A percentile compares a stretch with the other conserved stretches of the same genome.
Evolutionary conservation across 202 grass and related monocot species (phyloP).

Genomic region (Hordeum pubiflorum): DNA sequence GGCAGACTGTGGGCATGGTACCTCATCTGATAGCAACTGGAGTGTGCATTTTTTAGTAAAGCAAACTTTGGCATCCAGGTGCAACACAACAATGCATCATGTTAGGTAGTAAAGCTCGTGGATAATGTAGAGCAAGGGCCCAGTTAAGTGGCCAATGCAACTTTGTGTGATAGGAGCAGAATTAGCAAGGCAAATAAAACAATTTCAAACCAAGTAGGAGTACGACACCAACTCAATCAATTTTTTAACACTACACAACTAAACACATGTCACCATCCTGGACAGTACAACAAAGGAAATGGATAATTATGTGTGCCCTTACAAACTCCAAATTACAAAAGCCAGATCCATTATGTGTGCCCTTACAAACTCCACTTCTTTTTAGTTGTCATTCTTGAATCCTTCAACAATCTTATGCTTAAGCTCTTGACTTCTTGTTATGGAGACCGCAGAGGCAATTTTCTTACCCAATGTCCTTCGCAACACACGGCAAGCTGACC

Average conservation of each 20-base stretch:
- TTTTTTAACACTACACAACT: neutral
- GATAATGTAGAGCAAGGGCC: too few relatives aligned
- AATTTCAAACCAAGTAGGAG: neutral
- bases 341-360: neutral
- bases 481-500: conserved; percentile 8
- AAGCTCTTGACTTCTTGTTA: neutral
- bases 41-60: too few relatives aligned
- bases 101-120: too few relatives aligned
- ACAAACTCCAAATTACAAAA: neutral
- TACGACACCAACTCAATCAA: neutral
- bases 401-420: neutral
- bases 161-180: too few relatives aligned
- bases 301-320: too few relatives aligned
- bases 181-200: too few relatives aligned
- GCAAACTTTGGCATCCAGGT: too few relatives aligned
- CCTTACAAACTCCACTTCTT: too few relatives aligned
- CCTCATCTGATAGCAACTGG: too few relatives aligned
- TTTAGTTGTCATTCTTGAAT: neutral
- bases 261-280: neutral
- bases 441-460: conserved; percentile 39
- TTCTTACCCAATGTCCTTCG: conserved; percentile 25
- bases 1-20: too few relatives aligned
- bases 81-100: too few relatives aligned
- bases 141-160: too few relatives aligned
- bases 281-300: neutral